These are phyloP conservation scores for Wickerhamiella bombiphila DNA, from an alignment of 805 yeast species.

Conservation along the genomic window DNA sequence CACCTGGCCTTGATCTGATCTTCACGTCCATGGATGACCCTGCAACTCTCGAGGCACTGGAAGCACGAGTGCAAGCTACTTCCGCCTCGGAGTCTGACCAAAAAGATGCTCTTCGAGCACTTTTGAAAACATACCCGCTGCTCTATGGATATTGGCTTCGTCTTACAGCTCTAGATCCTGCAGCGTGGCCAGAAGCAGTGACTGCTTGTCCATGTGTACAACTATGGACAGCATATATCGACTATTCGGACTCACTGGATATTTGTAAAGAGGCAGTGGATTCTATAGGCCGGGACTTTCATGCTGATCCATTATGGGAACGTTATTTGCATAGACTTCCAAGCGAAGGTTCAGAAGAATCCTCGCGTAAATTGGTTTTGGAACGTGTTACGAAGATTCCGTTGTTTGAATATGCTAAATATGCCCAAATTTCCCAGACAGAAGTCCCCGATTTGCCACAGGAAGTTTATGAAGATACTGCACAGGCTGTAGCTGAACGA, in stretches of 20 bases:
- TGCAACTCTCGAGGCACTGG: slow-evolving; percentile 1
- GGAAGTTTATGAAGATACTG: slow-evolving; percentile 32
- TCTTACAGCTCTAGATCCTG: slow-evolving; percentile 15
- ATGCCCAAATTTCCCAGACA: slow-evolving; percentile 31
- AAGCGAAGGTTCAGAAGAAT: not conserved
- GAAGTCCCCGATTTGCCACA: slow-evolving; percentile 5
- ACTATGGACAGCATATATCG: slow-evolving; percentile 23
- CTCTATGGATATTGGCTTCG: slow-evolving; percentile 31
- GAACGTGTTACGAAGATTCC: slow-evolving; percentile 35
- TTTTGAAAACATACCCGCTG: slow-evolving; percentile 25
- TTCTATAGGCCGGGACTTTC: slow-evolving; percentile 53
- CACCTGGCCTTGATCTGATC: no score
- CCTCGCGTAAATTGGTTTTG: slow-evolving; percentile 22
- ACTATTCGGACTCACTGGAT: slow-evolving; percentile 22
- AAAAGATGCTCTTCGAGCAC: slow-evolving; percentile 16
- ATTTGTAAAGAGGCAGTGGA: slow-evolving; percentile 31
- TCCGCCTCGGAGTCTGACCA: slow-evolving; percentile 4
- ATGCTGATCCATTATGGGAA: slow-evolving; percentile 78
- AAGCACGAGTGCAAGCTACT: not conserved
- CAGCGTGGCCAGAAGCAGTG: slow-evolving; percentile 12
- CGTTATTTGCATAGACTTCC: slow-evolving; percentile 33
- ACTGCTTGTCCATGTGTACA: slow-evolving; percentile 23
- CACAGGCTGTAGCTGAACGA: slow-evolving; percentile 37
- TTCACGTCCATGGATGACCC: no score
- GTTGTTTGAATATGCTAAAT: slow-evolving; percentile 74